Base-by-base conservation (phyloP, 345 rosid genomes). In the Bretschneidera sinensis region DNA sequence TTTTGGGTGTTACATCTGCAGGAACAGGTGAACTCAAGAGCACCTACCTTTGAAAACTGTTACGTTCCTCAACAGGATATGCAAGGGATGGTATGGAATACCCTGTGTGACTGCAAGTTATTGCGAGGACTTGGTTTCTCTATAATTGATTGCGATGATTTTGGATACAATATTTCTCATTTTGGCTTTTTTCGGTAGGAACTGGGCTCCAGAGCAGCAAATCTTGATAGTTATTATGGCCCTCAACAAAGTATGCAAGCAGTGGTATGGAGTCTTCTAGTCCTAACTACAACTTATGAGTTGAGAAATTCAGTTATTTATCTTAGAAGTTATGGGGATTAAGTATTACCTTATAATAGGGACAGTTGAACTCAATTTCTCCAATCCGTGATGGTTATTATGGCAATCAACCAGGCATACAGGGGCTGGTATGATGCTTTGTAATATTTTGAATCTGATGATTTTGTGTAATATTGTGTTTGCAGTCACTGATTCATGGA, bases 11-110 rank as follows among this genome's bases (percentile, higher is more conserved):
- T 25, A 34, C 21, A 34, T 64, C 25, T 52, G 57, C 66, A 73
- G 84, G 84, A 75, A 22, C 78, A 75, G 66, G 67, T 62, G 66
- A 76, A 72, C 78, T 71, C 83, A 49, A 76, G 83, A 66, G 68
- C 79, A 18, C 78, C 62, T 35, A 43, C 33, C 19, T 65, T 67
- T 59, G 77, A 71, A 31, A 68, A 78, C 52, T 70, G 73, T 74
- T 79, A 79, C 61, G 64, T 72, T 70, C 74, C 85, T 50, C 85
- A 72, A 51, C 76, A 66, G 70, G 78, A 69, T 61, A 65, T 74
- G 68, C 80, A 61, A 58, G 78, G 51, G 48, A 64, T 66, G 71
- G 83, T 81, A 67, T 39, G 67, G 9, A 54, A 51, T 34, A 18
- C 49, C 28, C 45, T 53, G 24, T 63, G 25, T 24, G 14, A 25